phyloP scores from a whole-genome alignment of 1,284 basidiomycete genomes.

The Austroboletus olivaceoglutinosus region DNA sequence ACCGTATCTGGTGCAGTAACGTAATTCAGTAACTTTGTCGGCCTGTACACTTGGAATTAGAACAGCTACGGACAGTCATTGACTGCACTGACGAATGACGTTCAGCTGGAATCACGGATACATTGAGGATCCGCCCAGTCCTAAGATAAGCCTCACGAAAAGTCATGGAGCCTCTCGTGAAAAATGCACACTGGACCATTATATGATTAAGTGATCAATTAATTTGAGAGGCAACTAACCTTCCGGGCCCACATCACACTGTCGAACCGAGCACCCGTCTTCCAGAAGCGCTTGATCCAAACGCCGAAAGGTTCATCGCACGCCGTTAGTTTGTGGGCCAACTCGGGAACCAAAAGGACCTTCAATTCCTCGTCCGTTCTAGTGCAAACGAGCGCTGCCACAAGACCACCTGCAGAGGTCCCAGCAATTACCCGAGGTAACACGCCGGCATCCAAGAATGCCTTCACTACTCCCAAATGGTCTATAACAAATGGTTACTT shows the following conservation, averaged over 20 bases:
- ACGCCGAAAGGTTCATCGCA: conserved; percentile 81
- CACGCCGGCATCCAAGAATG: conserved; percentile 84
- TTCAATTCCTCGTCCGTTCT: conserved; percentile 88
- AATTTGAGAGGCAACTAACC: conserved; percentile 40
- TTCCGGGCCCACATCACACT: conserved; percentile 90
- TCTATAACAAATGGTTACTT: conserved; percentile 46
- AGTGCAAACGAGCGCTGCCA: conserved; percentile 85
- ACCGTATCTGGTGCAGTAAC: conserved; percentile 90
- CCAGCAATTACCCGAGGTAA: conserved; percentile 90
- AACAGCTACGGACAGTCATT: conserved; percentile 2
- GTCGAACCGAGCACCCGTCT: conserved; percentile 93
- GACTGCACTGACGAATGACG: conserved; percentile 75
- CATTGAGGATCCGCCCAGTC: conserved; percentile 92
- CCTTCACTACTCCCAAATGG: conserved; percentile 90
- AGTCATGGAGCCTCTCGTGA: conserved; percentile 92
- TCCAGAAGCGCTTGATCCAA: conserved; percentile 82
- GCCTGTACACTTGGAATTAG: conserved; percentile 45
- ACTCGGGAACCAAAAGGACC: conserved; percentile 70
- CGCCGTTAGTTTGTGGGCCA: conserved; percentile 88
- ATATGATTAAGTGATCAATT: neutral
- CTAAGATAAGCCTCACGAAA: conserved; percentile 94
- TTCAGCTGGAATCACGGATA: conserved; percentile 93
- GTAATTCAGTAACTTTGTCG: conserved; percentile 94
- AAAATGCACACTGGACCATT: conserved; percentile 61
- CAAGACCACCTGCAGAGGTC: conserved; percentile 89